Percentiles rank a stretch among this genome's conserved stretches.
Evolutionary conservation across 495 filamentous ascomycete genomes (phyloP).

Genomic region (Hyaloscypha bicolor): DNA sequence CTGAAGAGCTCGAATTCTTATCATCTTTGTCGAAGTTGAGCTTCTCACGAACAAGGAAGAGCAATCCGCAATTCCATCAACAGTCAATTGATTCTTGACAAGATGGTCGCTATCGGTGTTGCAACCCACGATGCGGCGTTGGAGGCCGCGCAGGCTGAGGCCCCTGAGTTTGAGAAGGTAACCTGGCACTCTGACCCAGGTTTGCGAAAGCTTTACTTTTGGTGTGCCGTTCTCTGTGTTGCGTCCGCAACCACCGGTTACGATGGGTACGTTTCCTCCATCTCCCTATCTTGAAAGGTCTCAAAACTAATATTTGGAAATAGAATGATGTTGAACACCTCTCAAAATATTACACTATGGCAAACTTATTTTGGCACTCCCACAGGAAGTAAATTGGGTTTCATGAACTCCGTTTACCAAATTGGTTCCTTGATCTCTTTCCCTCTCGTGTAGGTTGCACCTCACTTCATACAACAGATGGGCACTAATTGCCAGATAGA

Average conservation of each 20-base stretch:
- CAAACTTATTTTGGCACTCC: slow-evolving; percentile 54
- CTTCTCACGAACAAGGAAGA: background rate
- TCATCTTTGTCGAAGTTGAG: background rate
- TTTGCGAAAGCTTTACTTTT: slow-evolving; percentile 41
- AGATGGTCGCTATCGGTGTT: slow-evolving; percentile 24
- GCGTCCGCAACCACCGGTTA: slow-evolving; percentile 40
- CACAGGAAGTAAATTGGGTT: slow-evolving; percentile 53
- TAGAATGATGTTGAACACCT: slow-evolving; percentile 58
- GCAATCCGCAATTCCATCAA: background rate
- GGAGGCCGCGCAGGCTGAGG: slow-evolving; percentile 46
- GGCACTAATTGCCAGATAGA: slow-evolving; percentile 36
- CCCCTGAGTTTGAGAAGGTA: slow-evolving; percentile 54
- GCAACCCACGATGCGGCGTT: slow-evolving; percentile 1
- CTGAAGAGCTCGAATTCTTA: background rate
- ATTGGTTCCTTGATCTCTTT: slow-evolving; percentile 66
- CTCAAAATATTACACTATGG: slow-evolving; percentile 56
- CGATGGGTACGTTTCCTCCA: slow-evolving; percentile 36
- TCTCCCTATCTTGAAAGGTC: background rate
- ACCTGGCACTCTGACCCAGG: slow-evolving; percentile 39
- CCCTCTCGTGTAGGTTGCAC: slow-evolving; percentile 57
- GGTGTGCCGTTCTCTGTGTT: slow-evolving; percentile 40
- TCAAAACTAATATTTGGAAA: slow-evolving; percentile 7
- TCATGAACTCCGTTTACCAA: slow-evolving; percentile 69
- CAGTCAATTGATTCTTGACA: background rate
- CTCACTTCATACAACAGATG: background rate